A percentile compares a stretch with the other conserved stretches of the same genome.
These are phyloP conservation scores for Nicotiana tabacum DNA, from an alignment of 257 asterid genomes.

Conservation along the genomic window DNA sequence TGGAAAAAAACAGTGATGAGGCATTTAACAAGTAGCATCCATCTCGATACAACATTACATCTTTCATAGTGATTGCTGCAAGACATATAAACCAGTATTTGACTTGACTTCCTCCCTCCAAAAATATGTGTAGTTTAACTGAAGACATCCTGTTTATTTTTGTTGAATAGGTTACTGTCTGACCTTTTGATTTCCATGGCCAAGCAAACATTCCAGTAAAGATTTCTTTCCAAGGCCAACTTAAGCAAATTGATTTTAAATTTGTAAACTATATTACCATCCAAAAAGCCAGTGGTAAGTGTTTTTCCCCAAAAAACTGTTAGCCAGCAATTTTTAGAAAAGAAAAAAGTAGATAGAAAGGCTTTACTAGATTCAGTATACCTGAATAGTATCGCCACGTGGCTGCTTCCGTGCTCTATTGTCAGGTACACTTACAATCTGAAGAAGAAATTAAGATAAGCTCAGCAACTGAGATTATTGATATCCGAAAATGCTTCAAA, in stretches of 20 bases:
- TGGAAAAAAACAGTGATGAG: neutral
- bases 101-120: neutral
- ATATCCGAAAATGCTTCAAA: neutral
- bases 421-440: constrained; percentile 87
- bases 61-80: neutral
- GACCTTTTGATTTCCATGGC: neutral
- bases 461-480: neutral
- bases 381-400: constrained; percentile 73
- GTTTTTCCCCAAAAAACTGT: neutral
- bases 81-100: neutral
- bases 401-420: constrained; percentile 56
- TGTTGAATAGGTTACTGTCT: neutral
- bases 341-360: constrained; percentile 7
- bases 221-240: neutral
- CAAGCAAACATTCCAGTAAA: neutral
- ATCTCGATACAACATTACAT: neutral
- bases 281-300: neutral
- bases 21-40: neutral
- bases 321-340: neutral
- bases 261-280: neutral
- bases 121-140: neutral
- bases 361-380: constrained; percentile 21
- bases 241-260: neutral
- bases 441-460: constrained; percentile 7
- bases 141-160: neutral